phyloP scores from a whole-genome alignment of 352 stramenopile genomes.

The Pythium aristosporum region DNA sequence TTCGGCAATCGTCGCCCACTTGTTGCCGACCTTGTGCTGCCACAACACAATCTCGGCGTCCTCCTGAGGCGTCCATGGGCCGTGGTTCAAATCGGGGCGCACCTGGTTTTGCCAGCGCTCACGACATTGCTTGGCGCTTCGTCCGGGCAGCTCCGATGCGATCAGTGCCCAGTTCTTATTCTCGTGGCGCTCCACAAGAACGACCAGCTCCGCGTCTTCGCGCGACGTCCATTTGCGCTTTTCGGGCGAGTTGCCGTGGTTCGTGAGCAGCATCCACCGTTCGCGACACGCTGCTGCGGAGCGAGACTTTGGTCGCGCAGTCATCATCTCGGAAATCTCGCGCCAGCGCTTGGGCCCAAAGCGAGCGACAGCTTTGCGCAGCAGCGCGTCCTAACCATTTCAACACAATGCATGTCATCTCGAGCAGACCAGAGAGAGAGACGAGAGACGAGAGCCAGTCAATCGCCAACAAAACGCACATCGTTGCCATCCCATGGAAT shows the following conservation, averaged over 20 bases:
- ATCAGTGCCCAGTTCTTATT: constrained; percentile 53
- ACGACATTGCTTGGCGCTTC: constrained; percentile 72
- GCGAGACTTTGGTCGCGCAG: constrained; percentile 6
- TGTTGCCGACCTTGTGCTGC: constrained; percentile 40
- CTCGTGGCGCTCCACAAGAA: constrained; percentile 43
- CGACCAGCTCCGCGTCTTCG: constrained; percentile 47
- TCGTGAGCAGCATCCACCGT: constrained; percentile 46
- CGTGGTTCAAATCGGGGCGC: constrained; percentile 30
- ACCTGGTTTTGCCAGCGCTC: constrained; percentile 41
- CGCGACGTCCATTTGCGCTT: constrained; percentile 38
- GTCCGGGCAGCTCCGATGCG: constrained; percentile 51
- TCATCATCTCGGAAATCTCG: constrained; percentile 10
- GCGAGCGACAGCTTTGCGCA: constrained; percentile 3
- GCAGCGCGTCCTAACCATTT: constrained; percentile 8
- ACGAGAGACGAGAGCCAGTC: background rate
- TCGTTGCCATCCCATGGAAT: constrained; percentile 1
- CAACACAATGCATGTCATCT: background rate
- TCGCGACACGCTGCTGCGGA: constrained; percentile 27
- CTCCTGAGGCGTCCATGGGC: constrained; percentile 24
- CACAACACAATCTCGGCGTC: constrained; percentile 22
- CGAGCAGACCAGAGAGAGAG: background rate
- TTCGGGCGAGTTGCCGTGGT: constrained; percentile 18
- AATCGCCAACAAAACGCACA: background rate
- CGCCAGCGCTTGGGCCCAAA: constrained; percentile 19
- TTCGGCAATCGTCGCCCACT: constrained; percentile 53